A percentile compares a stretch with the other conserved stretches of the same genome.
Conservation (phyloP, 2,329 filamentous ascomycete genomes). For the Fusarium papillatum region DNA sequence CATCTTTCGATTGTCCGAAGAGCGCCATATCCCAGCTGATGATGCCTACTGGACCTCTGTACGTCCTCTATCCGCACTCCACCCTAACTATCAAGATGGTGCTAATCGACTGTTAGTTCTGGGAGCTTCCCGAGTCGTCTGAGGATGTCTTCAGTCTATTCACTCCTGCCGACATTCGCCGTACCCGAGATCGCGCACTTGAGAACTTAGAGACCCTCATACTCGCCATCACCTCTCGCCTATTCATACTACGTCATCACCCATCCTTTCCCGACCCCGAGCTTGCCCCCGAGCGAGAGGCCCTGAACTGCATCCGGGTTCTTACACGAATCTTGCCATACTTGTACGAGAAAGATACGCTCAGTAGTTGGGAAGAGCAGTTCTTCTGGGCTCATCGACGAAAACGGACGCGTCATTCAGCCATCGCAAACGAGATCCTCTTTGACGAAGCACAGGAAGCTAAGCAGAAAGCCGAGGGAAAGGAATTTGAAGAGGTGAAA, state of each 20-base stretch:
- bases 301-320: conserved; percentile 95
- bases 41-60: conserved; percentile 96
- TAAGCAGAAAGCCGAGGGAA: conserved; percentile 59
- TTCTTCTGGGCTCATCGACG: conserved; percentile 91
- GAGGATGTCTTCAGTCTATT: conserved; percentile 99
- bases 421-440: conserved; percentile 80
- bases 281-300: conserved; percentile 86
- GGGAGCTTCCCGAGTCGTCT: conserved; percentile 94
- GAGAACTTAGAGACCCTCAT: conserved; percentile 93
- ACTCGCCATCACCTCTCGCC: conserved; percentile 84
- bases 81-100: conserved; percentile 11
- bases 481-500: conserved; percentile 85
- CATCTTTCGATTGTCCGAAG: conserved; percentile 96
- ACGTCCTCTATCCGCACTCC: conserved; percentile 53
- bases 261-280: conserved; percentile 92
- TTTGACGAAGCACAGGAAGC: conserved; percentile 82
- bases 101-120: conserved; percentile 75
- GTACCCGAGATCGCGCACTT: conserved; percentile 86
- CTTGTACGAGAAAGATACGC: conserved; percentile 88
- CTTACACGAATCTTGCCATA: conserved; percentile 92
- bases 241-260: conserved; percentile 87
- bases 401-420: conserved; percentile 77
- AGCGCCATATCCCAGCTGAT: conserved; percentile 87
- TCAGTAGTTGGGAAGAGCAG: conserved; percentile 88
- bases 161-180: conserved; percentile 88